These are phyloP conservation scores for Paraphaeosphaeria sporulosa DNA, from an alignment of 2,329 filamentous ascomycete species.

Conservation along the genomic window DNA sequence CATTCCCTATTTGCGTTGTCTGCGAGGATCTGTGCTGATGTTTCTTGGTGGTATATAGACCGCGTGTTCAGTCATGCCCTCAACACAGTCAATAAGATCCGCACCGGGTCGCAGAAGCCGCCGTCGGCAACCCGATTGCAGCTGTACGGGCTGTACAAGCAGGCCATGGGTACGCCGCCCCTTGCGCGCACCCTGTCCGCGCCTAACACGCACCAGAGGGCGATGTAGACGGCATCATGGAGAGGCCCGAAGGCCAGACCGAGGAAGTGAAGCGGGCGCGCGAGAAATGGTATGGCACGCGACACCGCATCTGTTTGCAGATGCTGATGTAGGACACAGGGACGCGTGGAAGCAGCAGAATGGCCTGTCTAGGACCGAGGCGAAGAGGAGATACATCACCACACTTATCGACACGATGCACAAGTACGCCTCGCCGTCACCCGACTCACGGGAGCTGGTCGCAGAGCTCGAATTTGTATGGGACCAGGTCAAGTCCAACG, in stretches of 20 bases:
- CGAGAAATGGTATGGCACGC: slow-evolving; percentile 69
- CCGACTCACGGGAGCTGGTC: slow-evolving; percentile 86
- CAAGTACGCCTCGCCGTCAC: slow-evolving; percentile 84
- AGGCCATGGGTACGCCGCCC: slow-evolving; percentile 76
- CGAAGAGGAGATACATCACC: slow-evolving; percentile 92
- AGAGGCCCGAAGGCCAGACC: slow-evolving; percentile 69
- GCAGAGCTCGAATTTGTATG: slow-evolving; percentile 98
- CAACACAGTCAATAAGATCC: slow-evolving; percentile 98
- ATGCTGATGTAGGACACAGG: slow-evolving; percentile 53
- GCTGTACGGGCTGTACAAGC: slow-evolving; percentile 98
- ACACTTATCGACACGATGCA: slow-evolving; percentile 97
- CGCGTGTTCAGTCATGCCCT: slow-evolving; percentile 98
- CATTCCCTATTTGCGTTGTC: not conserved
- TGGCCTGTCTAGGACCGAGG: slow-evolving; percentile 84
- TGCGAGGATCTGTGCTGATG: slow-evolving; percentile 15
- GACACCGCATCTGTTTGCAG: slow-evolving; percentile 11
- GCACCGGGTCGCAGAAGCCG: slow-evolving; percentile 88
- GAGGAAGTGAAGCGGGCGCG: slow-evolving; percentile 62
- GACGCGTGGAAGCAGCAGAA: slow-evolving; percentile 94
- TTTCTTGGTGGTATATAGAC: slow-evolving; percentile 62
- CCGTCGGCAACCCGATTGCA: slow-evolving; percentile 84
- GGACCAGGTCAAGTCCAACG: slow-evolving; percentile 95
- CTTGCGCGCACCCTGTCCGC: not conserved
- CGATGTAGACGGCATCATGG: slow-evolving; percentile 93
- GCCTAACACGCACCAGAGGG: slow-evolving; percentile 67